A percentile compares a stretch with the other conserved stretches of the same genome.
phyloP scores from a whole-genome alignment of 2,329 filamentous ascomycete species.

The Bipolaris oryzae region DNA sequence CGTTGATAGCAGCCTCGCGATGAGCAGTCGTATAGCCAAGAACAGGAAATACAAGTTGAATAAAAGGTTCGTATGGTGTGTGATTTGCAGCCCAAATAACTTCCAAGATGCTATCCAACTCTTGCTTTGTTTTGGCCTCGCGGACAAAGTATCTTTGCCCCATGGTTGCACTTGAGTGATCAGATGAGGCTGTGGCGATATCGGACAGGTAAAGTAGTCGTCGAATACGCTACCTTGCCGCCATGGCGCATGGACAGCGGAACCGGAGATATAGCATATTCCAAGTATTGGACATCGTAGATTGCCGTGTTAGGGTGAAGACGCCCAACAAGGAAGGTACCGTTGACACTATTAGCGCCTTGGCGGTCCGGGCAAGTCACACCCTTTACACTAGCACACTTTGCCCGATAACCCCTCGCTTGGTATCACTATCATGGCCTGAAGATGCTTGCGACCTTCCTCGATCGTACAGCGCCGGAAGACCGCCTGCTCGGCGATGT shows the following conservation, averaged over 20 bases:
- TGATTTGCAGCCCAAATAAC: slow-evolving; percentile 47
- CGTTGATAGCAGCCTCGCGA: slow-evolving; percentile 32
- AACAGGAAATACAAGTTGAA: slow-evolving; percentile 44
- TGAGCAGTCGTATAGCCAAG: slow-evolving; percentile 36
- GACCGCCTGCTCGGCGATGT: slow-evolving; percentile 18
- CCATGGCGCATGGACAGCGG: slow-evolving; percentile 28
- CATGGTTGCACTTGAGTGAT: slow-evolving; percentile 22
- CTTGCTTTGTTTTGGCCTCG: slow-evolving; percentile 33
- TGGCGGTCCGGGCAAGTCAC: slow-evolving; percentile 32
- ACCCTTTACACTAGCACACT: slow-evolving; percentile 21
- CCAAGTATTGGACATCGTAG: slow-evolving; percentile 29
- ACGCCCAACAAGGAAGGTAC: slow-evolving; percentile 33
- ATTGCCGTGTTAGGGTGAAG: slow-evolving; percentile 30
- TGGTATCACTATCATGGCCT: slow-evolving; percentile 30
- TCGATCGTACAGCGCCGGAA: slow-evolving; percentile 24
- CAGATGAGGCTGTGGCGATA: slow-evolving; percentile 30
- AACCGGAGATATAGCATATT: slow-evolving; percentile 32
- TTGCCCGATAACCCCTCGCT: slow-evolving; percentile 27
- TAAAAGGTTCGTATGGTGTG: slow-evolving; percentile 43
- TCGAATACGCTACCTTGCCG: slow-evolving; percentile 19
- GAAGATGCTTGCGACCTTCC: slow-evolving; percentile 30
- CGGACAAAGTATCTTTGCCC: slow-evolving; percentile 33
- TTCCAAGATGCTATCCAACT: slow-evolving; percentile 40
- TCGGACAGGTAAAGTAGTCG: slow-evolving; percentile 23
- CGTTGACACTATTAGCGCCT: slow-evolving; percentile 25